Conservation (phyloP, 1,284 basidiomycete species). For the Chondrostereum purpureum region DNA sequence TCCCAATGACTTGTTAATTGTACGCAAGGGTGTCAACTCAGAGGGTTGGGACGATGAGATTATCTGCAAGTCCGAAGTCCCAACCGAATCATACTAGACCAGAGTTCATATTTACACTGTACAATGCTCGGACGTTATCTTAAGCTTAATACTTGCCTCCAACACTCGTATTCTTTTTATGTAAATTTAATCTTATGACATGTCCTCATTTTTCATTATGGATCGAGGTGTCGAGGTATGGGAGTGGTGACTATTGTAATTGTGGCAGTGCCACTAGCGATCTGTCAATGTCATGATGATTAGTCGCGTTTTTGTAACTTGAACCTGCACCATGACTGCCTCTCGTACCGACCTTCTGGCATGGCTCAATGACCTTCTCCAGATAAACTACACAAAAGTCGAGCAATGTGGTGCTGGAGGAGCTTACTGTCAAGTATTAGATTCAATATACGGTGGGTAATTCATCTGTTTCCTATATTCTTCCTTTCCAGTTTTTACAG, state of each 20-base stretch:
- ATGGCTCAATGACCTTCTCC: constrained; percentile 94
- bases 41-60: constrained; percentile 8
- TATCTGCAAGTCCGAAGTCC: neutral
- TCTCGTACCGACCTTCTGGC: constrained; percentile 84
- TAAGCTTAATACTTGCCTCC: too few species aligned
- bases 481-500: constrained; percentile 1
- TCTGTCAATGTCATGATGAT: too few species aligned
- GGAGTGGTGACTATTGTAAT: too few species aligned
- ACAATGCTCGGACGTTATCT: too few species aligned
- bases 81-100: too few species aligned
- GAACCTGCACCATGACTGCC: constrained; percentile 15
- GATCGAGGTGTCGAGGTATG: too few species aligned
- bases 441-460: constrained; percentile 82
- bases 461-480: constrained; percentile 13
- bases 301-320: too few species aligned
- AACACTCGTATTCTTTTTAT: too few species aligned
- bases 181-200: too few species aligned
- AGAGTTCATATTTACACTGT: too few species aligned
- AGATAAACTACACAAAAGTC: constrained; percentile 87
- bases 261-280: too few species aligned
- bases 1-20: constrained; percentile 9
- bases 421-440: constrained; percentile 88
- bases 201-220: too few species aligned
- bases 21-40: constrained; percentile 8
- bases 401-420: constrained; percentile 91